Evolutionary conservation across 1,284 basidiomycete genomes (phyloP).

Genomic region (Fistulina hepatica): DNA sequence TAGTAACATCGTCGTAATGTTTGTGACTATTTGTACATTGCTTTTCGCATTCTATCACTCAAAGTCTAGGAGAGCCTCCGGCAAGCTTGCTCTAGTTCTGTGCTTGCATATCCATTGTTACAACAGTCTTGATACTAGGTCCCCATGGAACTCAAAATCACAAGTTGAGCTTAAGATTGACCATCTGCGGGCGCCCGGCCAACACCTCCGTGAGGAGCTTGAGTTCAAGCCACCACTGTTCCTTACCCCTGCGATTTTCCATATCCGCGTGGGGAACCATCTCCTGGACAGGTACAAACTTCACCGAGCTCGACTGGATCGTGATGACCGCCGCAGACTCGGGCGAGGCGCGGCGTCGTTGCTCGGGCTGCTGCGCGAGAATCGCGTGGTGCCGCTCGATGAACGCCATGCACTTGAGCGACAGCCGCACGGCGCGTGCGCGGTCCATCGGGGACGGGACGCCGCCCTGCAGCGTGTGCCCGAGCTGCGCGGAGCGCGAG

Average conservation of each 20-base stretch:
- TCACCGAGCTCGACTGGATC: constrained; percentile 70
- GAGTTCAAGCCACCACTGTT: constrained; percentile 71
- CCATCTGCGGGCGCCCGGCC: constrained; percentile 48
- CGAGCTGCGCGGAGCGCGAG: constrained; percentile 85
- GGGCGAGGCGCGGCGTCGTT: constrained; percentile 38
- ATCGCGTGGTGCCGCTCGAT: constrained; percentile 70
- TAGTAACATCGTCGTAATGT: too few relatives aligned
- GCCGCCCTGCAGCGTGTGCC: constrained; percentile 94
- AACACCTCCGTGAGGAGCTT: constrained; percentile 67
- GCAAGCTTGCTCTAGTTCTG: too few relatives aligned
- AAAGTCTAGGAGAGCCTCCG: too few relatives aligned
- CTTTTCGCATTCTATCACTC: too few relatives aligned
- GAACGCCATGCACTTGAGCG: constrained; percentile 90
- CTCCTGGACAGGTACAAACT: constrained; percentile 77
- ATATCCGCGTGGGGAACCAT: constrained; percentile 85
- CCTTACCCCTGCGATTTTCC: constrained; percentile 76
- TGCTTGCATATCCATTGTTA: too few relatives aligned
- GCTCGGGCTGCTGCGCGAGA: constrained; percentile 35
- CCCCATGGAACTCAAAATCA: too few relatives aligned
- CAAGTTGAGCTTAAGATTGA: constrained; percentile 23
- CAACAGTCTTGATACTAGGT: too few relatives aligned
- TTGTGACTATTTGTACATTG: too few relatives aligned
- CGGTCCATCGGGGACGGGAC: constrained; percentile 93
- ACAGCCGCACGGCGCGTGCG: constrained; percentile 80
- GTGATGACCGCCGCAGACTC: constrained; percentile 87